These are phyloP conservation scores for Brassica cretica DNA, from an alignment of 345 rosid genomes.

Conservation along the genomic window DNA sequence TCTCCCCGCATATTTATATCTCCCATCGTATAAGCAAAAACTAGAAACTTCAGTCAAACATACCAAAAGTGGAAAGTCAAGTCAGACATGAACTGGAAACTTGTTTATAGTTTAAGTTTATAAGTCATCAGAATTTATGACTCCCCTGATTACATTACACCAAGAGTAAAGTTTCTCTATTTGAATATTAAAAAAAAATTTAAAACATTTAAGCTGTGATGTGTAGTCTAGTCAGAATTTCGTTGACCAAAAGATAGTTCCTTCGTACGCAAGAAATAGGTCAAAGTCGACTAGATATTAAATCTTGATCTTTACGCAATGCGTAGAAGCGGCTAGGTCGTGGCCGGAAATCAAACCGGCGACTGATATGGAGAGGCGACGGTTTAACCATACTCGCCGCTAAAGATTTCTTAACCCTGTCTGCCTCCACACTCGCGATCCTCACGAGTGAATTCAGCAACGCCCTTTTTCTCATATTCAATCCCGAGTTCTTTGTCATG, in stretches of 20 bases:
- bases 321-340: conserved; percentile 66
- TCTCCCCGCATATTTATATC: no score
- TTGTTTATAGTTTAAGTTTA: neutral
- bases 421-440: conserved; percentile 72
- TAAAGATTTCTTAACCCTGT: conserved; percentile 56
- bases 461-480: conserved; percentile 54
- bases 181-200: neutral
- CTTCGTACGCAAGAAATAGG: conserved; percentile 24
- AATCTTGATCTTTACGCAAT: conserved; percentile 50
- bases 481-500: neutral
- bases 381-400: conserved; percentile 53
- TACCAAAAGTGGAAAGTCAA: neutral
- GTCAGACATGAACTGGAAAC: neutral
- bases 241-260: conserved; percentile 1
- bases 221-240: neutral
- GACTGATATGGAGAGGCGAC: conserved; percentile 51
- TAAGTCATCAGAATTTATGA: neutral
- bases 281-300: neutral
- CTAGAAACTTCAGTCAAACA: no score
- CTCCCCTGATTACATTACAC: neutral
- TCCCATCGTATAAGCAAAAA: no score
- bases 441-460: conserved; percentile 75
- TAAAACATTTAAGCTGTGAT: neutral
- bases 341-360: conserved; percentile 62
- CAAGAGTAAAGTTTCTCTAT: neutral